Evolutionary conservation across 2,329 filamentous ascomycete species (phyloP).

Genomic region (Ilyonectria sp.): DNA sequence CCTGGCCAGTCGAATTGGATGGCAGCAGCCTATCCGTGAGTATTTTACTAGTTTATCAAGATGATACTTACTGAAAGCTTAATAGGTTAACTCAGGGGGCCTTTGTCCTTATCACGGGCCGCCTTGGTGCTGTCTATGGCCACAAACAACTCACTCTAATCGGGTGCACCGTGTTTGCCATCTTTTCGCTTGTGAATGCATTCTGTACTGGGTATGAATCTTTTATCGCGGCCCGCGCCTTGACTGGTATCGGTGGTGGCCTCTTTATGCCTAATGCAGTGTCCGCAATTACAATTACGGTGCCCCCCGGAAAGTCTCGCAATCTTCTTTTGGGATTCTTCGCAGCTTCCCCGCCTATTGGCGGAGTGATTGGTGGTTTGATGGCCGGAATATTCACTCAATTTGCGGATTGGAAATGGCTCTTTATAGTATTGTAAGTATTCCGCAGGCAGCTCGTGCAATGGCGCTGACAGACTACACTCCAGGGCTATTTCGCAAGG

Average conservation of each 20-base stretch:
- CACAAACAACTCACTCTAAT: slow-evolving; percentile 63
- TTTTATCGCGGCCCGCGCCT: slow-evolving; percentile 60
- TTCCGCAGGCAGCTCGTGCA: accelerated
- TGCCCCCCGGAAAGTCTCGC: slow-evolving; percentile 59
- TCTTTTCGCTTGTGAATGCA: slow-evolving; percentile 61
- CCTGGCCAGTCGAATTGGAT: slow-evolving; percentile 57
- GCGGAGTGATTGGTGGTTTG: slow-evolving; percentile 59
- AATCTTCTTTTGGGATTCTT: slow-evolving; percentile 39
- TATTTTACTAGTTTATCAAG: slow-evolving; percentile 15
- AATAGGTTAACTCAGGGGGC: slow-evolving; percentile 64
- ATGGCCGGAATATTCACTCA: slow-evolving; percentile 56
- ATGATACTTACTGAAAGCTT: not conserved
- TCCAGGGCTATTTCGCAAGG: slow-evolving; percentile 27
- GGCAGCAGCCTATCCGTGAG: slow-evolving; percentile 55
- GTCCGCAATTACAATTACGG: slow-evolving; percentile 64
- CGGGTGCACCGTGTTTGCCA: slow-evolving; percentile 58
- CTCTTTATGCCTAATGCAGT: slow-evolving; percentile 67
- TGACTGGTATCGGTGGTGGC: slow-evolving; percentile 64
- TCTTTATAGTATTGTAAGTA: slow-evolving; percentile 57
- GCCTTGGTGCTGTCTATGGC: slow-evolving; percentile 67
- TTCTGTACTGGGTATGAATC: slow-evolving; percentile 60
- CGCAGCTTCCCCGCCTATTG: slow-evolving; percentile 54
- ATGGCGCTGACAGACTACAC: not conserved
- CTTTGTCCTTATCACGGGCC: slow-evolving; percentile 67
- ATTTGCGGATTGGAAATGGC: slow-evolving; percentile 54